Evolutionary conservation across 148 eudicot genomes (phyloP).

Genomic region (Amaranthus hypochondriacus): DNA sequence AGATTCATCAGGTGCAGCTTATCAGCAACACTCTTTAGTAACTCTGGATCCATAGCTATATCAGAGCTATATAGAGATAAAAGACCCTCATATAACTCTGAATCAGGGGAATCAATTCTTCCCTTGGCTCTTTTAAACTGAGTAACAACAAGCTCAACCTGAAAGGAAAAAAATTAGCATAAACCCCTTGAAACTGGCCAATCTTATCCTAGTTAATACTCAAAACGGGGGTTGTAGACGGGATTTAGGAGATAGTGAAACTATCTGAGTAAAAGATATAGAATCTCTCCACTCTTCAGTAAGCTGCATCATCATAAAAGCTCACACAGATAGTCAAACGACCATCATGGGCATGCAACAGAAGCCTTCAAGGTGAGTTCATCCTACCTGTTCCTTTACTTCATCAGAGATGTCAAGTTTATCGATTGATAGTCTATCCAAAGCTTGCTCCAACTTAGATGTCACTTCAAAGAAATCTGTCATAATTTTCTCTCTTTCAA

Average conservation of each 20-base stretch:
- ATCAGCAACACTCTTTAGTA: conserved; percentile 61
- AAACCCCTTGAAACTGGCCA: conserved; percentile 1
- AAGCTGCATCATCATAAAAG: neutral
- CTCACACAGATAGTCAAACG: neutral
- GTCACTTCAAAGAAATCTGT: conserved; percentile 63
- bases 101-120: conserved; percentile 63
- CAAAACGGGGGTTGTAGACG: neutral
- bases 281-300: neutral
- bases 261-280: neutral
- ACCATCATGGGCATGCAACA: conserved; percentile 5
- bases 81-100: conserved; percentile 66
- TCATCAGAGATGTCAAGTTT: conserved; percentile 88
- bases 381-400: conserved; percentile 85
- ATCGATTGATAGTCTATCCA: conserved; percentile 53
- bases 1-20: conserved; percentile 67
- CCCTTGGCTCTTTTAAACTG: conserved; percentile 94
- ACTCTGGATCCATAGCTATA: conserved; percentile 37
- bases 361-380: conserved; percentile 14
- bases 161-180: conserved; percentile 21
- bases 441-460: conserved; percentile 67
- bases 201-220: neutral
- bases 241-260: neutral
- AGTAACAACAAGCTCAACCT: conserved; percentile 89
- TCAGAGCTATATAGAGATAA: conserved; percentile 51
- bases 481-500: conserved; percentile 77